Evolutionary conservation across 352 stramenopile species (phyloP), one percentile per base, ranked within the genome.

Genomic region (Sclerospora graminicola): DNA sequence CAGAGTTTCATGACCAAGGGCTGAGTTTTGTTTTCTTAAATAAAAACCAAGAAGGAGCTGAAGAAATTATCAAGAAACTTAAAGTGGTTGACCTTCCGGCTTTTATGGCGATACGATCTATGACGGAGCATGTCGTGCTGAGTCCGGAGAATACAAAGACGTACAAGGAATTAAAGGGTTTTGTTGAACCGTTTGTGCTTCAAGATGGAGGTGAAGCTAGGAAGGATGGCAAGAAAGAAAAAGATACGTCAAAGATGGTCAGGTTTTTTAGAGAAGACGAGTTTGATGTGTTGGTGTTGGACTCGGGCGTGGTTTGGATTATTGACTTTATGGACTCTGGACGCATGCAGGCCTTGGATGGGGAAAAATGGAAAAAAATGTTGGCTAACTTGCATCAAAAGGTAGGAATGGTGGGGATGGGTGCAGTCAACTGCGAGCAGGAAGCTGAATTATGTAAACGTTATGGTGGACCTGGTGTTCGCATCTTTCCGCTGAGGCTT

Each of bases 261-360:
- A 55, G 47, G 14, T 73, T 81, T 32, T 54, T 86, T 8, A 63
- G 55, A 0, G 47, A 49, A 6, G 49, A 44, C 1, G 63, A 73
- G 14, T 84, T 90, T 33, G 68, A 85, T 16, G 39, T 60, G 14
- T 51, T 71, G 14, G 60, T 89, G 3, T 16, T 72, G 14, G 45
- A 54, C 8, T 78, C 73, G 7, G 63, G 70, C 21, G 56, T 83
- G 36, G 49, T 71, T 4, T 89, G 77, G 73, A 74, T 89, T 35
- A 52, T 89, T 20, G 63, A 67, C 11, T 82, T 89, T 27, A 63
- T 75, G 54, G 48, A 69, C 33, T 39, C 33, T 0, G 54, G 69
- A 33, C 48, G 62, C 7, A 68, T 79, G 38, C 53, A 54, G 0
- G 26, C 36, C 16, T 30, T 69, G 6, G 48, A 48, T 0, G 58